A percentile compares a stretch with the other conserved stretches of the same genome.
Evolutionary conservation across 2,329 filamentous ascomycete genomes (phyloP).

Genomic region (Stagonosporopsis rhizophila): DNA sequence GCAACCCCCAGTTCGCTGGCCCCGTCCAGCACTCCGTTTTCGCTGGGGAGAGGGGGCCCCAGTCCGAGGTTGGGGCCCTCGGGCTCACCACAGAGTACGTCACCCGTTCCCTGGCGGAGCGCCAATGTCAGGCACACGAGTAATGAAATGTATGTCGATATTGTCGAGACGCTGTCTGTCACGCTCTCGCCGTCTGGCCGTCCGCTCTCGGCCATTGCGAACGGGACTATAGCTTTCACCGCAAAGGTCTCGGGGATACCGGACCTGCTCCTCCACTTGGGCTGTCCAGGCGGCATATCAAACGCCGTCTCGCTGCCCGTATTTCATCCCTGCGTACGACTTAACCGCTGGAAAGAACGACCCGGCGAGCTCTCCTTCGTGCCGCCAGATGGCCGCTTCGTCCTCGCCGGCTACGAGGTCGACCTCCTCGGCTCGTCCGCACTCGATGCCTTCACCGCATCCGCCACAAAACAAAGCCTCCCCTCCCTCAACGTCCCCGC

Average conservation of each 20-base stretch:
- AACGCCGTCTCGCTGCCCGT: slow-evolving; percentile 85
- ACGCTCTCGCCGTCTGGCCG: slow-evolving; percentile 90
- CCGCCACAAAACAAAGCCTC: slow-evolving; percentile 24
- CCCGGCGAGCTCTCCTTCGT: slow-evolving; percentile 95
- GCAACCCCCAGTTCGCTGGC: slow-evolving; percentile 43
- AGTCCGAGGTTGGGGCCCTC: slow-evolving; percentile 34
- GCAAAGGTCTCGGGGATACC: slow-evolving; percentile 94
- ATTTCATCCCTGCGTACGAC: slow-evolving; percentile 92
- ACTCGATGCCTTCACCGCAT: slow-evolving; percentile 42
- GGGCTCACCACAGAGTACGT: slow-evolving; percentile 44
- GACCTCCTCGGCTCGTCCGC: slow-evolving; percentile 79
- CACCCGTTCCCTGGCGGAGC: slow-evolving; percentile 83
- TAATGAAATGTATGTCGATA: slow-evolving; percentile 96
- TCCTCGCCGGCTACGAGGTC: slow-evolving; percentile 92
- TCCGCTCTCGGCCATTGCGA: slow-evolving; percentile 83
- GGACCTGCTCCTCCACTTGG: slow-evolving; percentile 82
- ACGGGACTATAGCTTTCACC: slow-evolving; percentile 93
- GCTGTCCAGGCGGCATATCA: slow-evolving; percentile 73
- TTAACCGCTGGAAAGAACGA: slow-evolving; percentile 87
- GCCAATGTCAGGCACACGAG: slow-evolving; percentile 94
- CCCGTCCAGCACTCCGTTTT: slow-evolving; percentile 39
- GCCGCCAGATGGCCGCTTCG: slow-evolving; percentile 91
- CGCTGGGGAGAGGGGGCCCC: slow-evolving; percentile 33
- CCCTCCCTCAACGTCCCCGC: slow-evolving; percentile 79
- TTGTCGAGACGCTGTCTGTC: slow-evolving; percentile 87